Evolutionary conservation across 495 filamentous ascomycete genomes (phyloP).

Genomic region (Tuber indicum): DNA sequence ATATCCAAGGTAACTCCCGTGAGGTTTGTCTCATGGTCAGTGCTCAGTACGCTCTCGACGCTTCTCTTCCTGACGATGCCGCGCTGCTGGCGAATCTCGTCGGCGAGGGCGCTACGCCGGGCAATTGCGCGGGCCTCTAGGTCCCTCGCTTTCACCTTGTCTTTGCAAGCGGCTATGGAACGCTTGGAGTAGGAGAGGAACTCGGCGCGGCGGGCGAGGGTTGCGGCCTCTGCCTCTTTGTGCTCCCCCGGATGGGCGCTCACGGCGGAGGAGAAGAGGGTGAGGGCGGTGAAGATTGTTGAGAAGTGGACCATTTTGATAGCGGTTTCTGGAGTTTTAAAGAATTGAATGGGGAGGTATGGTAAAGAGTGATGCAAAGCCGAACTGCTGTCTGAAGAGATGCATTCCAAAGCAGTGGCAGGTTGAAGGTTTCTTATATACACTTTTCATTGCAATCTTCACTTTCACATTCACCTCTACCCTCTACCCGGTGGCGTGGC

Average conservation of each 20-base stretch:
- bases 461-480: not conserved
- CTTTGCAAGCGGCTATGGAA: constrained; percentile 44
- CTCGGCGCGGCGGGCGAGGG: constrained; percentile 39
- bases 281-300: constrained; percentile 11
- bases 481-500: not conserved
- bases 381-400: not conserved
- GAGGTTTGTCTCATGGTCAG: constrained; percentile 46
- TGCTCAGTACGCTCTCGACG: constrained; percentile 44
- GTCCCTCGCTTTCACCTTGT: constrained; percentile 40
- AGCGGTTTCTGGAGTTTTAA: not conserved
- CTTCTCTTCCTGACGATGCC: constrained; percentile 43
- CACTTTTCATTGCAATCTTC: not conserved
- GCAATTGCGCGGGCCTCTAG: constrained; percentile 42
- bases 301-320: constrained; percentile 22
- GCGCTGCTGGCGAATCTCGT: constrained; percentile 25
- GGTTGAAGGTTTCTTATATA: not conserved
- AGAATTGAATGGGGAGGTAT: not conserved
- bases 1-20: constrained; percentile 48
- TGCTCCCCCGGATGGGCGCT: constrained; percentile 46
- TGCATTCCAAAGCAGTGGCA: not conserved
- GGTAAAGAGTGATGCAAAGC: not conserved
- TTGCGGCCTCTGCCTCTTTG: constrained; percentile 18
- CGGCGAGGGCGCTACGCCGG: constrained; percentile 44
- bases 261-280: constrained; percentile 15
- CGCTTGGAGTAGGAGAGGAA: constrained; percentile 42